Percentiles rank a stretch among this genome's conserved stretches.
These are phyloP conservation scores for Globisporangium cylindrosporum DNA, from an alignment of 352 stramenopile genomes.

Conservation along the genomic window DNA sequence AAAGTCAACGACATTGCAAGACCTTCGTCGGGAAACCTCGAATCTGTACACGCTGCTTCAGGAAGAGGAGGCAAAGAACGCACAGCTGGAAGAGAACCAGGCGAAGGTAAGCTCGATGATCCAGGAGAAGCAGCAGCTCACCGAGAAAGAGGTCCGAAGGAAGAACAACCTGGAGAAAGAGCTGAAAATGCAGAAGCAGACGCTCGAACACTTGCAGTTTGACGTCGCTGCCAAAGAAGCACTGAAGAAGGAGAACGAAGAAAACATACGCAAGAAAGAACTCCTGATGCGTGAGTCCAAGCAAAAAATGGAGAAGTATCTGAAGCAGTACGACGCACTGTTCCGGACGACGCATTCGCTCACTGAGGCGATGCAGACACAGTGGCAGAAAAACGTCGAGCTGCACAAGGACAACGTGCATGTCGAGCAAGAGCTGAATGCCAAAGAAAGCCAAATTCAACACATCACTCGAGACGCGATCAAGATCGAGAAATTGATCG, in stretches of 20 bases:
- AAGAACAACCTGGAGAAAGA: constrained; percentile 70
- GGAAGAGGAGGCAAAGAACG: constrained; percentile 63
- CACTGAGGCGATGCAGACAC: constrained; percentile 74
- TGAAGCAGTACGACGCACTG: constrained; percentile 83
- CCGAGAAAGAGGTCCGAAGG: constrained; percentile 58
- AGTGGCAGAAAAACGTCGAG: constrained; percentile 85
- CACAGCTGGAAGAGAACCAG: constrained; percentile 52
- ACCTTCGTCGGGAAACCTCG: constrained; percentile 59
- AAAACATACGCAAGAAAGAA: constrained; percentile 67
- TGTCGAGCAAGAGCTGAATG: constrained; percentile 52
- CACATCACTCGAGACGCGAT: constrained; percentile 50
- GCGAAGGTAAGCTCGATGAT: constrained; percentile 40
- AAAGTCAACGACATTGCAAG: constrained; percentile 63
- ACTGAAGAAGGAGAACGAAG: constrained; percentile 54
- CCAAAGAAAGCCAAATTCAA: constrained; percentile 52
- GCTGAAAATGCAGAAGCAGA: constrained; percentile 66
- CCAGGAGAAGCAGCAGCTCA: constrained; percentile 57
- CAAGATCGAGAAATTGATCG: constrained; percentile 76
- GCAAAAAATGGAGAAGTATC: constrained; percentile 87
- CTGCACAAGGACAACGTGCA: constrained; percentile 73
- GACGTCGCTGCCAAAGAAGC: constrained; percentile 41
- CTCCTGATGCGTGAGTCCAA: constrained; percentile 74
- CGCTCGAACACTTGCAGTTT: constrained; percentile 44
- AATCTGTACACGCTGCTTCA: constrained; percentile 62
- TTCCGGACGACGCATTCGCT: constrained; percentile 77